Evolutionary conservation across 768 basidiomycete species (phyloP), one percentile per base, ranked within the genome.

Genomic region (Mycena metata): DNA sequence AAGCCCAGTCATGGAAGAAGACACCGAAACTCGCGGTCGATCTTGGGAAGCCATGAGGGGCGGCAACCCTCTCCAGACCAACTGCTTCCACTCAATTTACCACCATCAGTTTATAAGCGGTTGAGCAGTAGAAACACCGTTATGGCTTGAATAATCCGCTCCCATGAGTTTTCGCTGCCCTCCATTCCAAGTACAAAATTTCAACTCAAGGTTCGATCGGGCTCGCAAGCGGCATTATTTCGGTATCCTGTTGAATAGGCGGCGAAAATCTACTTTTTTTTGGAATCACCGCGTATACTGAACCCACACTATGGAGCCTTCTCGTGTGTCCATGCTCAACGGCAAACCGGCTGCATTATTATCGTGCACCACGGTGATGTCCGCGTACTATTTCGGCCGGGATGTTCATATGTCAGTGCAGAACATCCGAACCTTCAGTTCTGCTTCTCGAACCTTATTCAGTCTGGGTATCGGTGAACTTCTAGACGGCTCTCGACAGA

Each of bases 41-140:
- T 30, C 30, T 30, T 30, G 3, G 30, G 30, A 6, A 30, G 30
- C 30, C 23, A 12, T 50, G 16, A 43, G 23, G 23, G 36, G 30
- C 46, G 30, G 46, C 16, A 56, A 39, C 47, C 39, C 46, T 55
- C 39, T 52, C 35, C 15, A 6, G 30, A 13, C 7, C 19, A n/a
- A 35, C 55, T 19, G 49, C 64, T 65, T 65, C 56, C 16, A 2
- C 47, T 50, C 59, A 58, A 66, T 66, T 42, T 52, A 43, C 49
- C 58, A 10, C 39, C 39, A 39, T 9, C 11, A 30, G 30, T 30
- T 6, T n/a, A n/a, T n/a, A n/a, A 30, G 30, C 30, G 30, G 30
- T 30, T 30, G 30, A 6, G 30, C 3, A 30, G 30, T 30, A 30
- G 23, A 10, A 43, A 11, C 17, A 42, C 41, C 41, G 42, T 57